A percentile compares a stretch with the other conserved stretches of the same genome.
Conservation (phyloP, 2,329 filamentous ascomycete genomes). For the Scytalidium lignicola region DNA sequence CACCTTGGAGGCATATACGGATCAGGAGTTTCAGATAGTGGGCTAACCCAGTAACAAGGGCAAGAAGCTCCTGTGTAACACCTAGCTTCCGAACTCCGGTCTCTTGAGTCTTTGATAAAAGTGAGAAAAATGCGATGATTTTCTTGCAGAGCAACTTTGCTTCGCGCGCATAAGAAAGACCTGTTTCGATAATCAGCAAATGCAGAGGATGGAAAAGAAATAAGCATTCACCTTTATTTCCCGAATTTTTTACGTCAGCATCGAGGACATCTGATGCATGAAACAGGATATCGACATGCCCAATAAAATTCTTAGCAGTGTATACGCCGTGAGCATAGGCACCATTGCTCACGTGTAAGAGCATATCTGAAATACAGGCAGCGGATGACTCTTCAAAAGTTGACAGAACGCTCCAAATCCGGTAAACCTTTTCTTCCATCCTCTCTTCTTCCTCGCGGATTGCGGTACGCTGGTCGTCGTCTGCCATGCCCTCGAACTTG, state of each 20-base stretch:
- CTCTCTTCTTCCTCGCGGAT: conserved; percentile 84
- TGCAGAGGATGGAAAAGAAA: not conserved
- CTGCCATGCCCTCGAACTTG: conserved; percentile 46
- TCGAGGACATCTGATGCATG: conserved; percentile 83
- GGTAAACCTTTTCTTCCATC: conserved; percentile 97
- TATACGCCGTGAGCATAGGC: conserved; percentile 93
- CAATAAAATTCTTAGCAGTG: conserved; percentile 93
- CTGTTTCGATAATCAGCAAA: conserved; percentile 34
- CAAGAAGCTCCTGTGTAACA: conserved; percentile 97
- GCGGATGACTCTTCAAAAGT: conserved; percentile 97
- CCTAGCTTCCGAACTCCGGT: conserved; percentile 84
- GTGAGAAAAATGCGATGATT: conserved; percentile 94
- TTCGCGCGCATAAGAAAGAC: conserved; percentile 86
- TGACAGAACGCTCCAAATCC: conserved; percentile 96
- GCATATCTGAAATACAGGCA: conserved; percentile 98
- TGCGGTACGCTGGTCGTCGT: conserved; percentile 63
- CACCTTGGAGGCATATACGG: conserved; percentile 90
- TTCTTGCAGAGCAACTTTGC: conserved; percentile 99
- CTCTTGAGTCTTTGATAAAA: conserved; percentile 92
- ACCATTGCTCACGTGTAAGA: conserved; percentile 95
- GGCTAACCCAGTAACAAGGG: conserved; percentile 88
- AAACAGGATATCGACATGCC: conserved; percentile 91
- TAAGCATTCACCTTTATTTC: conserved; percentile 65
- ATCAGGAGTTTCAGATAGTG: conserved; percentile 98
- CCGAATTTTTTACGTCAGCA: conserved; percentile 59